Evolutionary conservation across 345 rosid genomes (phyloP).

Genomic region (Eucalyptus regnans): DNA sequence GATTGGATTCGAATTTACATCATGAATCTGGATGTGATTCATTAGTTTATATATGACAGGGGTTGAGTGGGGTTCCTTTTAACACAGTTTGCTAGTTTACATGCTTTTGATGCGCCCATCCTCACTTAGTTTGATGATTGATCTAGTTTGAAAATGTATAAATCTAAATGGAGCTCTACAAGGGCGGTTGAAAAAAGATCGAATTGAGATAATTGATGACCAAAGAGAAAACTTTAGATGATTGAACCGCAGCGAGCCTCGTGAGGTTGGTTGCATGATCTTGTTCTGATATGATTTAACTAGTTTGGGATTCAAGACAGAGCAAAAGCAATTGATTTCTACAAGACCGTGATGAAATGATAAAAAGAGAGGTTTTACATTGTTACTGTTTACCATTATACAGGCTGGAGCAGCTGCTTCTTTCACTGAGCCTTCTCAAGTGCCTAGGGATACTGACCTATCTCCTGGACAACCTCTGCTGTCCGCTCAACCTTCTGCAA

Average conservation of each 20-base stretch:
- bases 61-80: background rate
- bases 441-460: conserved; percentile 60
- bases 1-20: background rate
- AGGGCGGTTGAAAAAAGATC: background rate
- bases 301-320: background rate
- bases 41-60: background rate
- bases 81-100: background rate
- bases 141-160: background rate
- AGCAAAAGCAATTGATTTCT: background rate
- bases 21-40: background rate
- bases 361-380: background rate
- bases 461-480: conserved; percentile 92
- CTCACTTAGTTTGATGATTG: background rate
- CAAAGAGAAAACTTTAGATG: background rate
- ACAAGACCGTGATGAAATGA: background rate
- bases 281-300: background rate
- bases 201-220: background rate
- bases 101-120: background rate
- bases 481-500: conserved; percentile 55
- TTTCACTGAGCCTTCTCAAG: conserved; percentile 59
- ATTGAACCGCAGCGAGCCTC: background rate
- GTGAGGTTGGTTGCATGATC: background rate
- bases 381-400: background rate
- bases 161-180: background rate
- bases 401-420: conserved; percentile 58